Conservation (phyloP, 768 basidiomycete species). For the Flagelloscypha sp. region DNA sequence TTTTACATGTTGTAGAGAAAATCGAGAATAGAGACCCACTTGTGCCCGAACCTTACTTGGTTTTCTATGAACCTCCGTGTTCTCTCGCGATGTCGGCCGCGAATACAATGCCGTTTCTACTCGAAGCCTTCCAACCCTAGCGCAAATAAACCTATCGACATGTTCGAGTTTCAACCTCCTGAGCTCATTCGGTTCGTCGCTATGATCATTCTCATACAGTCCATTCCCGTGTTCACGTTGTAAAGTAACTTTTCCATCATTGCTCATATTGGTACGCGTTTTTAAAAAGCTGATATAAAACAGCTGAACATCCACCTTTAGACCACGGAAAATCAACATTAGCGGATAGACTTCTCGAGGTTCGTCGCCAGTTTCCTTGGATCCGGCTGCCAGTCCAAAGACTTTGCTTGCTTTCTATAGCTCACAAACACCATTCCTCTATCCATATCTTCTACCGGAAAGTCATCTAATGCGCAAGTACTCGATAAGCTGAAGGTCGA, state of each 20-base stretch:
- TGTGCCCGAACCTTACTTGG: no score
- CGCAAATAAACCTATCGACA: no score
- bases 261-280: slow-evolving; percentile 74
- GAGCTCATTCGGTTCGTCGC: no score
- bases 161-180: no score
- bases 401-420: slow-evolving; percentile 34
- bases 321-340: slow-evolving; percentile 96
- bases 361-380: slow-evolving; percentile 17
- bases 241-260: slow-evolving; percentile 90
- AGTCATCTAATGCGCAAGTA: slow-evolving; percentile 81
- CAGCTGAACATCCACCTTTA: slow-evolving; percentile 16
- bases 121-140: no score
- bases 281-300: slow-evolving; percentile 1
- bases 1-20: no score
- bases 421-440: slow-evolving; percentile 82
- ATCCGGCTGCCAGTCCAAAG: slow-evolving; percentile 4
- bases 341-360: slow-evolving; percentile 80
- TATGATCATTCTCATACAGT: no score
- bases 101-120: no score
- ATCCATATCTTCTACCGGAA: slow-evolving; percentile 51
- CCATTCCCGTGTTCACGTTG: no score
- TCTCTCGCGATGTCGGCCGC: no score
- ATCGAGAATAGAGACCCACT: no score
- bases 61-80: no score
- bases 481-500: slow-evolving; percentile 95